phyloP scores from a whole-genome alignment of 176 grass and related monocot genomes.

The Carex kokanica region DNA sequence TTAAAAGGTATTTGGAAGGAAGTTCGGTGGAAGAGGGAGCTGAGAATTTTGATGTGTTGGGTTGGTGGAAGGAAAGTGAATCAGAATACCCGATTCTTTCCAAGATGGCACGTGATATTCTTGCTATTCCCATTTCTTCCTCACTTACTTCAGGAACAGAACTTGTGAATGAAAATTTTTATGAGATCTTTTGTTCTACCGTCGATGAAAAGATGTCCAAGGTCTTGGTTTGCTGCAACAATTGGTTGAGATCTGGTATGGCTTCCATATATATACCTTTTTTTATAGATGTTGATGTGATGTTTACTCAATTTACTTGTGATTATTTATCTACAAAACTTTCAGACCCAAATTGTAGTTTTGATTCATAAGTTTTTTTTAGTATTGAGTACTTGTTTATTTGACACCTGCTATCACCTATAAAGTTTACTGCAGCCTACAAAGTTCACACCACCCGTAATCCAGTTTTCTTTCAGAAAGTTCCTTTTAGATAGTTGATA shows the following conservation, averaged over 20 bases:
- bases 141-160: background rate
- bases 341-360: background rate
- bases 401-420: too few species aligned
- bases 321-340: background rate
- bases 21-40: background rate
- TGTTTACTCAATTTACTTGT: too few species aligned
- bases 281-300: background rate
- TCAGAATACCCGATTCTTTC: constrained; percentile 6
- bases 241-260: constrained; percentile 8
- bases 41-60: constrained; percentile 13
- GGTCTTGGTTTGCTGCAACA: constrained; percentile 7
- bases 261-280: background rate
- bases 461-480: background rate
- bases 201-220: background rate
- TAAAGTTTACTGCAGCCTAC: too few species aligned
- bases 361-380: too few species aligned
- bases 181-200: background rate
- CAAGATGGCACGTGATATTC: constrained; percentile 15
- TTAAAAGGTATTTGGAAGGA: background rate
- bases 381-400: too few species aligned
- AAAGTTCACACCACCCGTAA: too few species aligned
- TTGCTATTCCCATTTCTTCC: constrained; percentile 14
- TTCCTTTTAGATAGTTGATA: background rate
- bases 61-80: constrained; percentile 11
- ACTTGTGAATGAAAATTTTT: background rate